These are phyloP conservation scores for Globisporangium heterothallicum DNA, from an alignment of 352 stramenopile genomes.

Conservation along the genomic window DNA sequence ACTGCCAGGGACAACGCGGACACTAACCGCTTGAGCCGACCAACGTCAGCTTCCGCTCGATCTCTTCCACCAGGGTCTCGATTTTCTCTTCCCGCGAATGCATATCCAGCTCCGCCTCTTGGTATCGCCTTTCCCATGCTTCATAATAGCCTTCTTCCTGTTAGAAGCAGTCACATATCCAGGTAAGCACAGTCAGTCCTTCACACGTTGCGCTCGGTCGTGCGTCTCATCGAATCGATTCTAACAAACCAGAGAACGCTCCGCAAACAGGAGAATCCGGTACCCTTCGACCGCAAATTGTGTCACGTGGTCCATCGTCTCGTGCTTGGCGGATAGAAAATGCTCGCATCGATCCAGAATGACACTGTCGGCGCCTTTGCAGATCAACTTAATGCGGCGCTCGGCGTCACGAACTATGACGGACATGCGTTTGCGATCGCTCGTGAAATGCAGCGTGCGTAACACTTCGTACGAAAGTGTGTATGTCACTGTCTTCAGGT, in stretches of 20 bases:
- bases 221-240: background rate
- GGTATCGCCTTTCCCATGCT: conserved; percentile 56
- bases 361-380: conserved; percentile 79
- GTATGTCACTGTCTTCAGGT: conserved; percentile 63
- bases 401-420: conserved; percentile 63
- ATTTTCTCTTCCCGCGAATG: conserved; percentile 54
- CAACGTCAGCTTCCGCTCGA: conserved; percentile 81
- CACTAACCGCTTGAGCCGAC: conserved; percentile 77
- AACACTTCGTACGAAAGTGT: conserved; percentile 66
- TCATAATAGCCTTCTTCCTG: conserved; percentile 70
- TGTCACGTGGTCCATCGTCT: conserved; percentile 73
- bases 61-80: conserved; percentile 54
- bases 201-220: background rate
- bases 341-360: conserved; percentile 65
- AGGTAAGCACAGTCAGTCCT: background rate
- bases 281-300: conserved; percentile 82
- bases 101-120: conserved; percentile 71
- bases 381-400: conserved; percentile 54
- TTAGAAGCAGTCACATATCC: background rate
- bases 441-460: conserved; percentile 68
- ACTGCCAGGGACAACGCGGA: background rate
- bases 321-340: conserved; percentile 44
- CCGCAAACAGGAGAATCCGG: conserved; percentile 80
- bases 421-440: conserved; percentile 80
- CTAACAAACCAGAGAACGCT: conserved; percentile 58